Conservation (phyloP, 2,329 filamentous ascomycete genomes). For the Pseudomassariella vexata region DNA sequence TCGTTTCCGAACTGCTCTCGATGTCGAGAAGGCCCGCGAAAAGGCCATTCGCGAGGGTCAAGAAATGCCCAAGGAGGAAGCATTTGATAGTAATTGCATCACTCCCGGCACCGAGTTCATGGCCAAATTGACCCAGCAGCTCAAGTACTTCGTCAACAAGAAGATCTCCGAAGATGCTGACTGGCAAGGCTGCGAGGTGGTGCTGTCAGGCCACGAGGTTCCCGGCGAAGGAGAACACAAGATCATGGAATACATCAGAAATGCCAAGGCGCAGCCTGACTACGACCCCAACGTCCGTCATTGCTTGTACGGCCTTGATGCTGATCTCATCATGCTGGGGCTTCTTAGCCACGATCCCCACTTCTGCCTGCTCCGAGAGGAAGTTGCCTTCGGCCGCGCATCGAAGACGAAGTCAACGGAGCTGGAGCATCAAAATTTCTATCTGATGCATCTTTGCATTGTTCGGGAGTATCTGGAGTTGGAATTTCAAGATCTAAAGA, state of each 20-base stretch:
- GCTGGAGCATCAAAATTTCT: slow-evolving; percentile 98
- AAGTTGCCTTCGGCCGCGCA: slow-evolving; percentile 92
- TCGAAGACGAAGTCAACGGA: slow-evolving; percentile 89
- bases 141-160: slow-evolving; percentile 98
- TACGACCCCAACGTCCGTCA: slow-evolving; percentile 94
- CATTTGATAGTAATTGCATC: slow-evolving; percentile 99
- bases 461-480: slow-evolving; percentile 95
- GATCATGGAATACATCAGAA: slow-evolving; percentile 99
- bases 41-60: slow-evolving; percentile 86
- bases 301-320: slow-evolving; percentile 94
- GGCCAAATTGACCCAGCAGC: slow-evolving; percentile 87
- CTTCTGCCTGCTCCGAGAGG: slow-evolving; percentile 93
- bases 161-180: slow-evolving; percentile 95
- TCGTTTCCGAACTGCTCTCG: slow-evolving; percentile 89
- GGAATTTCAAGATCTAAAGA: slow-evolving; percentile 89
- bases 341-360: slow-evolving; percentile 96
- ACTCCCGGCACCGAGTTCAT: slow-evolving; percentile 97
- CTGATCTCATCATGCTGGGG: slow-evolving; percentile 97
- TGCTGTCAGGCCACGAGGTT: slow-evolving; percentile 95
- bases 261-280: slow-evolving; percentile 88
- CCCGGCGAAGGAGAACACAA: slow-evolving; percentile 98
- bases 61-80: slow-evolving; percentile 89
- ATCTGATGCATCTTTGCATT: slow-evolving; percentile 92
- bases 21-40: slow-evolving; percentile 82
- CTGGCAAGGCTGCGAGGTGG: slow-evolving; percentile 95